phyloP scores from a whole-genome alignment of 2,329 filamentous ascomycete species.

The Fusarium sp. region DNA sequence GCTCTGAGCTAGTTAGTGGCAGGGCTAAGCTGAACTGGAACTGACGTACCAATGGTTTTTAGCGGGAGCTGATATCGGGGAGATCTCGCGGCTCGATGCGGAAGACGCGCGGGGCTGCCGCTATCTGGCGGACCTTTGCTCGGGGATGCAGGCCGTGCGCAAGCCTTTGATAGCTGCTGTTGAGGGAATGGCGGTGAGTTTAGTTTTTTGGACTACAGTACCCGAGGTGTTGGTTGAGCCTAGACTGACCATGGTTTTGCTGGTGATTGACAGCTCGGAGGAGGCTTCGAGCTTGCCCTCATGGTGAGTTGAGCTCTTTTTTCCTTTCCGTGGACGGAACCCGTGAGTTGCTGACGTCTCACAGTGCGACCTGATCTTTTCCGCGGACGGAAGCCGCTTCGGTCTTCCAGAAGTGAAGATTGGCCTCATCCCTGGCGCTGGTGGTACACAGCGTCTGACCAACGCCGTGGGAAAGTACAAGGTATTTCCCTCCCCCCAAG shows the following conservation, averaged over 20 bases:
- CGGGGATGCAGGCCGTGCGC: conserved; percentile 46
- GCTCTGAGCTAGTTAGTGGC: not conserved
- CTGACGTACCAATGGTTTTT: conserved; percentile 6
- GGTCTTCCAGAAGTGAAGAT: conserved; percentile 52
- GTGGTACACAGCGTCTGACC: conserved; percentile 53
- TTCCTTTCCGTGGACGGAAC: not conserved
- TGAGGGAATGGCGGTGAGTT: conserved; percentile 59
- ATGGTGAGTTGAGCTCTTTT: conserved; percentile 46
- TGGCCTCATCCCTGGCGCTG: conserved; percentile 53
- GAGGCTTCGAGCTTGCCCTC: conserved; percentile 61
- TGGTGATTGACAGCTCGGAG: conserved; percentile 53
- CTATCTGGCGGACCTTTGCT: conserved; percentile 54
- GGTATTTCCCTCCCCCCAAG: conserved; percentile 31
- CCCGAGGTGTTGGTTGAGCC: not conserved
- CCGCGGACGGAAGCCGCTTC: conserved; percentile 49
- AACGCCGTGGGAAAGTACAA: conserved; percentile 54
- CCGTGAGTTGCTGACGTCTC: not conserved
- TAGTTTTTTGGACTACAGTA: not conserved
- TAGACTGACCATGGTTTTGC: conserved; percentile 5
- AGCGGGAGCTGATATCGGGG: conserved; percentile 50
- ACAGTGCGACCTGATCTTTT: conserved; percentile 53
- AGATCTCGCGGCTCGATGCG: conserved; percentile 48
- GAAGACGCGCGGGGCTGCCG: conserved; percentile 45
- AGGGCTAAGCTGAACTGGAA: conserved; percentile 14
- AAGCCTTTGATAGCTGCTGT: conserved; percentile 62